Conservation (phyloP, 1,284 basidiomycete species). For the Dichomitus squalens region DNA sequence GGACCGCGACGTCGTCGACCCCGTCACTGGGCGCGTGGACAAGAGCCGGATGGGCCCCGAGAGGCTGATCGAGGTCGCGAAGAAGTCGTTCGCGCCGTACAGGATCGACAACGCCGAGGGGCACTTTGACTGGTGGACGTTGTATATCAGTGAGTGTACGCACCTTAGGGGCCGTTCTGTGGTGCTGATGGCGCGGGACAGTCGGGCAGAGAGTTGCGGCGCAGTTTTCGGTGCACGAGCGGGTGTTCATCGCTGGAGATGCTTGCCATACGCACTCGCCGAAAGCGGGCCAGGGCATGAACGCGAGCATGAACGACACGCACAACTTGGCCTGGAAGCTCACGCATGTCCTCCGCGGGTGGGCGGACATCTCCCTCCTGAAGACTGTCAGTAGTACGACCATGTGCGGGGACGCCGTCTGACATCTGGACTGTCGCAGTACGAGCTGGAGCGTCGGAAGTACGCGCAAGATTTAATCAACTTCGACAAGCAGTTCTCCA, state of each 20-base stretch:
- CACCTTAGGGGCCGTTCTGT: constrained; percentile 6
- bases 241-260: constrained; percentile 83
- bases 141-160: constrained; percentile 53
- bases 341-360: constrained; percentile 70
- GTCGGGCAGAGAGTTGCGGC: constrained; percentile 81
- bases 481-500: constrained; percentile 77
- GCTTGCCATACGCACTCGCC: constrained; percentile 87
- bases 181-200: constrained; percentile 15
- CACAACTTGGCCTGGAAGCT: constrained; percentile 88
- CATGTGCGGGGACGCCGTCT: background rate
- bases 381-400: constrained; percentile 56
- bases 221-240: constrained; percentile 63
- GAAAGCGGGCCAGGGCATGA: constrained; percentile 70
- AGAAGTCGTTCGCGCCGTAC: constrained; percentile 71
- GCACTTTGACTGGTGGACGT: constrained; percentile 79
- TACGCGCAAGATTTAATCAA: constrained; percentile 81
- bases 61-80: constrained; percentile 66
- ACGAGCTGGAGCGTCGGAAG: constrained; percentile 71
- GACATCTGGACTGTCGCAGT: constrained; percentile 41
- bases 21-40: constrained; percentile 58
- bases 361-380: constrained; percentile 65
- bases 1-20: constrained; percentile 46
- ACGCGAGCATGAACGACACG: constrained; percentile 81
- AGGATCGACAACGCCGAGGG: constrained; percentile 53
- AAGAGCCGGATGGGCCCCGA: constrained; percentile 61